These are phyloP conservation scores for Solioccasus polychromus DNA, from an alignment of 768 basidiomycete genomes.

Conservation along the genomic window DNA sequence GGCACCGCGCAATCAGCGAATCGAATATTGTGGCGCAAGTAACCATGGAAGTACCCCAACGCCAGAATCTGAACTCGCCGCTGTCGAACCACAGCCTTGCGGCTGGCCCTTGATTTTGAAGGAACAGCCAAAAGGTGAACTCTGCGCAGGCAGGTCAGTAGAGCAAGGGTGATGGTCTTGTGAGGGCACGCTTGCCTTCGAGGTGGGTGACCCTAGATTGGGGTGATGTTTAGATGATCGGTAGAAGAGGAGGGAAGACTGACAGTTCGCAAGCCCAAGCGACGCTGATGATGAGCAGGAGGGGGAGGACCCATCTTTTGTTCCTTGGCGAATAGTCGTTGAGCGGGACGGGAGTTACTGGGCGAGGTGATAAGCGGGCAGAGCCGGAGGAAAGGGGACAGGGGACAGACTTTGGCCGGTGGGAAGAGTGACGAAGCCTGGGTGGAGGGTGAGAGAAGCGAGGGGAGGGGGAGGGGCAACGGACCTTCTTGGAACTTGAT, in stretches of 20 bases:
- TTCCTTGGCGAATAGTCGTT: constrained; percentile 44
- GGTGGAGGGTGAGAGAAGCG: neutral
- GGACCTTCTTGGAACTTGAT: constrained; percentile 75
- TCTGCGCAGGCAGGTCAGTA: constrained; percentile 39
- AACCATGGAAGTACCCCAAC: constrained; percentile 43
- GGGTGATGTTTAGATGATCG: neutral
- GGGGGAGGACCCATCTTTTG: constrained; percentile 58
- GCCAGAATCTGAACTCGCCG: constrained; percentile 76
- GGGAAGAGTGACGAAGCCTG: constrained; percentile 16
- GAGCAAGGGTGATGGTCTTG: neutral
- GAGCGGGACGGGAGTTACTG: constrained; percentile 60
- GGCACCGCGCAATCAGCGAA: constrained; percentile 14
- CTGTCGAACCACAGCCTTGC: constrained; percentile 77
- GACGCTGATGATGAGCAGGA: constrained; percentile 67
- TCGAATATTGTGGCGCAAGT: neutral
- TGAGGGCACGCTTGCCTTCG: constrained; percentile 50
- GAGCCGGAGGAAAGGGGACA: neutral
- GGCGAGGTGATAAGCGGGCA: constrained; percentile 5
- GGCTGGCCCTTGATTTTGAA: constrained; percentile 71
- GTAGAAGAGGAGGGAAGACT: constrained; percentile 4
- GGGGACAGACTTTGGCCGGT: constrained; percentile 10
- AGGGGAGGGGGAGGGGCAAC: neutral
- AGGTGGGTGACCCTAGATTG: constrained; percentile 67
- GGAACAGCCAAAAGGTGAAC: constrained; percentile 79
- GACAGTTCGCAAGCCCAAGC: constrained; percentile 81